Evolutionary conservation across 1,284 basidiomycete species (phyloP), one percentile per base, ranked within the genome.

Genomic region (Tylopilus orsonianus): DNA sequence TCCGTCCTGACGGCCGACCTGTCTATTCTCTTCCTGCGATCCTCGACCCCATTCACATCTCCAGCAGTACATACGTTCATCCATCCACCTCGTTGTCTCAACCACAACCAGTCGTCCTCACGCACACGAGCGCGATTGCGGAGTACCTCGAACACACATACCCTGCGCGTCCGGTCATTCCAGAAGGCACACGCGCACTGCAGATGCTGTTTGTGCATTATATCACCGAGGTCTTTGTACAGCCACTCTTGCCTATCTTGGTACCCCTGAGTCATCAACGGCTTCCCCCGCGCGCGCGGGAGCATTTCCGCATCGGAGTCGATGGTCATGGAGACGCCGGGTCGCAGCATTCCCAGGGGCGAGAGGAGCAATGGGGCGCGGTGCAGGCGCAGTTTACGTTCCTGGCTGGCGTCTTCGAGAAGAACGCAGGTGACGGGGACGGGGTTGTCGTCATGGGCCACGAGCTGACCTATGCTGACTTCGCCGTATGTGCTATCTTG

Each of bases 131-230:
- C 59, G 68, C 62, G 45, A 88, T 88, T 48, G 81, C 81, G 3
- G 85, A 87, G 56, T 86, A 86, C 57, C 75, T 87, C n/a, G 85
- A 87, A 58, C 65, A 71, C 10, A 68, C 75, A 2, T 86, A 85
- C 55, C 85, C 85, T 1, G 82, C 83, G 0, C 78, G 84, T 4
- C 79, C 82, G 1, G 74, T 87, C 8, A 80, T 82, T 55, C 85
- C 85, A 0, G 80, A 83, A 35, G 85, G 85, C 10, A 75, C 83
- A 0, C 75, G 80, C 7, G 82, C 84, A 0, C 64, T 87, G 37
- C 85, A 87, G 53, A 71, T 75, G 4, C 70, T 85, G 20, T 87
- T 86, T 59, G 85, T 84, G 8, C 81, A 86, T 59, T 83, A 82
- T 62, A 70, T 87, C 44, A 77, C 83, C 52, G 82, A 86, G 40